Evolutionary conservation across 208 protist species (phyloP).

Genomic region (Strigomonas galati): DNA sequence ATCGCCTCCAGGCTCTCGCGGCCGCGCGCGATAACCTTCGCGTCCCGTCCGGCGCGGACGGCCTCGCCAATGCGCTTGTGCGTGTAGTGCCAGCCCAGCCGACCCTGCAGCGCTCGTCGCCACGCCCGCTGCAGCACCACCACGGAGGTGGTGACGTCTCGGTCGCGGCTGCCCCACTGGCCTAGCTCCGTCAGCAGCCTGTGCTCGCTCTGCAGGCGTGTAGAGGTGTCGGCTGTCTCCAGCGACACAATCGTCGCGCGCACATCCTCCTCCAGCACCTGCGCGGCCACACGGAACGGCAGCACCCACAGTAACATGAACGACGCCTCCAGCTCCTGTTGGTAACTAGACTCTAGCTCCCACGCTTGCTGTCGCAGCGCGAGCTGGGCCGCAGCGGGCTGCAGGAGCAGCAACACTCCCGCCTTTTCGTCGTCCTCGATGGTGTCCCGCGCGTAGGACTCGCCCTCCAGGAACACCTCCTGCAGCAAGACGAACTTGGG

Average conservation of each 20-base stretch:
- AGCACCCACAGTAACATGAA: conserved; percentile 2
- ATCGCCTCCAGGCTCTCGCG: conserved; percentile 25
- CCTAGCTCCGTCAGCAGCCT: too few species aligned
- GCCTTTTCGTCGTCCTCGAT: conserved; percentile 21
- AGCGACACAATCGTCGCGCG: too few species aligned
- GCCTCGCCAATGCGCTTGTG: conserved; percentile 49
- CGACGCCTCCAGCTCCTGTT: not conserved
- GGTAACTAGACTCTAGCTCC: not conserved
- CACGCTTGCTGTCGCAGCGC: conserved; percentile 5
- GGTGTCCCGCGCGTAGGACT: conserved; percentile 21
- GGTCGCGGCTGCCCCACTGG: not conserved
- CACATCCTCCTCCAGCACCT: not conserved
- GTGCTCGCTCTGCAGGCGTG: too few species aligned
- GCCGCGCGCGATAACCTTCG: conserved; percentile 33
- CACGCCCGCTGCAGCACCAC: conserved; percentile 46
- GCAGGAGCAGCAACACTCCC: not conserved
- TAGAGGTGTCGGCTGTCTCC: too few species aligned
- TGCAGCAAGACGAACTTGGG: conserved; percentile 22
- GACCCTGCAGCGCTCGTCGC: conserved; percentile 29
- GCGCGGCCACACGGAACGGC: not conserved
- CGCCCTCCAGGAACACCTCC: conserved; percentile 29
- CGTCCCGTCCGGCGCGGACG: conserved; percentile 38
- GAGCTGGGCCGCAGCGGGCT: not conserved
- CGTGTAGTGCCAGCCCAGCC: conserved; percentile 53
- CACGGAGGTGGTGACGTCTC: not conserved